Evolutionary conservation across 148 eudicot species (phyloP).

Genomic region (Rhododendron vialii): DNA sequence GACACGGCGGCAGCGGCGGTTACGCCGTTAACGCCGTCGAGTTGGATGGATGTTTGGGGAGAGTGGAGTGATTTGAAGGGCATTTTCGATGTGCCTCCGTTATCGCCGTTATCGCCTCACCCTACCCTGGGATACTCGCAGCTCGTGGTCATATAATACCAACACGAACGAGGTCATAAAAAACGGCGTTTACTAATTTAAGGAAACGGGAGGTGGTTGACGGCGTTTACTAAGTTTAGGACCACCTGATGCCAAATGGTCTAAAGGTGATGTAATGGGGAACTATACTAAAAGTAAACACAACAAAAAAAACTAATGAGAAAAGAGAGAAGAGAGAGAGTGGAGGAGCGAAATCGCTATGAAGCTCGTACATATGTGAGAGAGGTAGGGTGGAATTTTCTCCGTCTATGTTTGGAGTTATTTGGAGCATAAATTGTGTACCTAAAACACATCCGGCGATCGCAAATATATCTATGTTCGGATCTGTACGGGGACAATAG

Average conservation of each 20-base stretch:
- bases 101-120: conserved; percentile 32
- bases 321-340: too few relatives aligned
- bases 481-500: too few relatives aligned
- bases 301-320: too few relatives aligned
- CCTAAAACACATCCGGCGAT: too few relatives aligned
- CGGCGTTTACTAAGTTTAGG: neutral
- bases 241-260: neutral
- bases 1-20: neutral
- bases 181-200: neutral
- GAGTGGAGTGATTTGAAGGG: conserved; percentile 20
- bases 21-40: conserved; percentile 39
- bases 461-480: too few relatives aligned
- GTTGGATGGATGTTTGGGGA: conserved; percentile 32
- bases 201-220: neutral
- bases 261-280: neutral
- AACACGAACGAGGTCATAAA: too few relatives aligned
- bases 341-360: too few relatives aligned
- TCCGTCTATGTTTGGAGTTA: too few relatives aligned
- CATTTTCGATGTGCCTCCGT: conserved; percentile 31
- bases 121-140: conserved; percentile 11
- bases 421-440: too few relatives aligned
- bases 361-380: too few relatives aligned
- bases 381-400: too few relatives aligned
- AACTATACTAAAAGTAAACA: too few relatives aligned
- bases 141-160: conserved; percentile 8